Evolutionary conservation across 331 rosid genomes (phyloP).

Genomic region (Malus hybrid): DNA sequence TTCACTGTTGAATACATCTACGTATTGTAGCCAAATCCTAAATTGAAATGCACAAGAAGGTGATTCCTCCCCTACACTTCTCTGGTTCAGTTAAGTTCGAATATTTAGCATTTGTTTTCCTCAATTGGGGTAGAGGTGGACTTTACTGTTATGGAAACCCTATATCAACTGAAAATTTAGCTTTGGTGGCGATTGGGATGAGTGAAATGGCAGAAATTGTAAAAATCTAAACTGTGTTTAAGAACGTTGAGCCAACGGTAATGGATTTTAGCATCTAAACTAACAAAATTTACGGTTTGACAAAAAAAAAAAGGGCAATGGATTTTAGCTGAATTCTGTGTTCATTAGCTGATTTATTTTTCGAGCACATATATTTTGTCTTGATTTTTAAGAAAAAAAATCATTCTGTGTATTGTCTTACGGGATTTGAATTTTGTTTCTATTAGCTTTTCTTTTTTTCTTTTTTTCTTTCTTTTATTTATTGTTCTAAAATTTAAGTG

Average conservation of each 20-base stretch:
- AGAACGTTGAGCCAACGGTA: neutral
- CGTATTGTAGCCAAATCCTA: neutral
- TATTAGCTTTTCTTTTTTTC: neutral
- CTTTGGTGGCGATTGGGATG: neutral
- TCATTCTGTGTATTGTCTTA: neutral
- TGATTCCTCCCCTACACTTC: neutral
- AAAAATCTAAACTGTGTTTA: neutral
- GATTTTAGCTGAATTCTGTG: neutral
- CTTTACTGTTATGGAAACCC: neutral
- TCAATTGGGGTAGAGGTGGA: neutral
- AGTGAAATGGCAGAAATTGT: neutral
- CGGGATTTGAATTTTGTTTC: neutral
- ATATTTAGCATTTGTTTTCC: neutral
- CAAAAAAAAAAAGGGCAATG: too few relatives aligned
- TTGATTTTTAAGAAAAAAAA: neutral
- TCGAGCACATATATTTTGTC: neutral
- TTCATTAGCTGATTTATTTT: neutral
- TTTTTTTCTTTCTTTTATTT: neutral
- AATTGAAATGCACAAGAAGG: neutral
- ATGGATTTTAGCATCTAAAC: neutral
- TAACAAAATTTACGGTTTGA: too few relatives aligned
- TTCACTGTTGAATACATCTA: neutral
- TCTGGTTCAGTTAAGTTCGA: neutral
- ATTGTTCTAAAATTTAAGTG: too few relatives aligned
- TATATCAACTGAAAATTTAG: neutral